Evolutionary conservation across 306 rosid genomes (phyloP).

Genomic region (Macrotyloma uniflorum): DNA sequence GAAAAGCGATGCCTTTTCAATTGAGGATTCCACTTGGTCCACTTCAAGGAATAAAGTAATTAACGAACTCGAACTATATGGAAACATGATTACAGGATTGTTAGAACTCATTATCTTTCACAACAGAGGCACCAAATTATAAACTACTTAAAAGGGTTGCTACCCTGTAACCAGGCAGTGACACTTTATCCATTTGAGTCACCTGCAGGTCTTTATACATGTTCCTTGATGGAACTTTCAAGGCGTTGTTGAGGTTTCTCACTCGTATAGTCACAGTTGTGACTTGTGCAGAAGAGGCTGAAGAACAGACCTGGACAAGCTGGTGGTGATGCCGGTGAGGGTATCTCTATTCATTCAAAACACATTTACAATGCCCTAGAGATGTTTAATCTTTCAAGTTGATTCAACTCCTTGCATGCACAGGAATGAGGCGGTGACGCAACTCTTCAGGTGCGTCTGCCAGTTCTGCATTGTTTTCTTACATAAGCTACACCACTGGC

Average conservation of each 20-base stretch:
- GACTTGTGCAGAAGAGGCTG: slow-evolving; percentile 40
- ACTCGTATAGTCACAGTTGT: slow-evolving; percentile 3
- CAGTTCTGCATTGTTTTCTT: slow-evolving; percentile 60
- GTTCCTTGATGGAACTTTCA: neutral
- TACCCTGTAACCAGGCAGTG: neutral
- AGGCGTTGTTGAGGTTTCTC: neutral
- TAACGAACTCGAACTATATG: neutral
- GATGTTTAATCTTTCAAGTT: neutral
- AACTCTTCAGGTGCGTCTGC: slow-evolving; percentile 79
- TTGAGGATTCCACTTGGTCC: neutral
- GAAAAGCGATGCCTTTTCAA: neutral
- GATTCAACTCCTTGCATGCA: slow-evolving; percentile 61
- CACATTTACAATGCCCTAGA: slow-evolving; percentile 38
- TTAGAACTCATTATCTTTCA: neutral
- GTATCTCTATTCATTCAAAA: slow-evolving; percentile 53
- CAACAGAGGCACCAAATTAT: neutral
- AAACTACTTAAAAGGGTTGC: neutral
- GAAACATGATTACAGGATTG: neutral
- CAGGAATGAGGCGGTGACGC: slow-evolving; percentile 85
- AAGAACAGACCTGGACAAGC: slow-evolving; percentile 33
- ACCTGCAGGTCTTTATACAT: neutral
- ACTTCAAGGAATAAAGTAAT: neutral
- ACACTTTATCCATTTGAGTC: neutral
- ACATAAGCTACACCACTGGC: slow-evolving; percentile 26
- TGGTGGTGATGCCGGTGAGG: slow-evolving; percentile 49